Conservation (phyloP, 1,284 basidiomycete genomes). For the Austroboletus novae-zelandiae region DNA sequence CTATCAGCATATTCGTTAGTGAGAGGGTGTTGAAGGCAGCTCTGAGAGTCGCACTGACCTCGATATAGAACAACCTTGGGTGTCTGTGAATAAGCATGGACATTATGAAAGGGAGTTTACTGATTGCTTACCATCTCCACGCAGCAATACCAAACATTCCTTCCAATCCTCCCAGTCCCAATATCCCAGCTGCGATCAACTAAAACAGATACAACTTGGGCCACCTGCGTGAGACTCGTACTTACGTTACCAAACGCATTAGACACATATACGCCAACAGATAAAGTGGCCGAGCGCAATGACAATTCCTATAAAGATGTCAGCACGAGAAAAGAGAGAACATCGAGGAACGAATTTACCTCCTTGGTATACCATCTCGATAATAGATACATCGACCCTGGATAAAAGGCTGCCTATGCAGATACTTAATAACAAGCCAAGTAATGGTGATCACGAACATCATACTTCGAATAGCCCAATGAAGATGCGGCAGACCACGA, state of each 20-base stretch:
- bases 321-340: neutral
- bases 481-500: slow-evolving; percentile 57
- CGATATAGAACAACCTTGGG: slow-evolving; percentile 58
- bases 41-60: slow-evolving; percentile 35
- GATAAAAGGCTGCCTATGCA: slow-evolving; percentile 58
- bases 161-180: slow-evolving; percentile 56
- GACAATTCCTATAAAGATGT: slow-evolving; percentile 52
- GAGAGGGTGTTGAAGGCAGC: neutral
- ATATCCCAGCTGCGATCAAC: slow-evolving; percentile 68
- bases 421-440: neutral
- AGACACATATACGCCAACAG: slow-evolving; percentile 64
- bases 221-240: slow-evolving; percentile 10
- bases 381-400: slow-evolving; percentile 58
- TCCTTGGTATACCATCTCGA: slow-evolving; percentile 68
- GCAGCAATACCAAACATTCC: slow-evolving; percentile 63
- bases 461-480: slow-evolving; percentile 60
- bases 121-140: slow-evolving; percentile 59
- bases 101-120: neutral
- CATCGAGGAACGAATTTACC: slow-evolving; percentile 26
- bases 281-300: slow-evolving; percentile 68
- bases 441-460: neutral
- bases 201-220: slow-evolving; percentile 19
- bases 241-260: slow-evolving; percentile 74
- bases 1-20: slow-evolving; percentile 28
- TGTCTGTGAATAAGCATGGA: neutral